Conservation (phyloP, 2,329 filamentous ascomycete genomes). For the Coccinonectria pachysandricola region DNA sequence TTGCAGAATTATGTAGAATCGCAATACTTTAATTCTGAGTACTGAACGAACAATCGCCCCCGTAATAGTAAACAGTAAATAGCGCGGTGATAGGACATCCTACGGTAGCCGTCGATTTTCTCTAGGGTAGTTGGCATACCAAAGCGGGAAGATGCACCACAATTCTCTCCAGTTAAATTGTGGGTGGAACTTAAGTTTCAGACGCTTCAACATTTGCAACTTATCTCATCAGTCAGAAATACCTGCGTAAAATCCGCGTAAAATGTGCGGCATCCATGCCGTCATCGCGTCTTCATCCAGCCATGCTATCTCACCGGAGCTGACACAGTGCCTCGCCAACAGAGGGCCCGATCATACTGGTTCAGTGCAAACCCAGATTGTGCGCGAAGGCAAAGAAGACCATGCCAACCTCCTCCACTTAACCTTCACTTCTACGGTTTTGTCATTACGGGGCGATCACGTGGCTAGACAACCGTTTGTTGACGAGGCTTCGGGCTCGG, state of each 20-base stretch:
- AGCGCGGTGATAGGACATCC: no score
- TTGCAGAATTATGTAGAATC: no score
- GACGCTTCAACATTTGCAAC: slow-evolving; percentile 5
- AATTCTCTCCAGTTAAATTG: no score
- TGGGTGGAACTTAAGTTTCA: no score
- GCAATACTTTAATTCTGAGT: no score
- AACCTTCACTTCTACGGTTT: slow-evolving; percentile 70
- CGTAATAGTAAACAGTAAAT: no score
- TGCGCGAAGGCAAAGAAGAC: slow-evolving; percentile 13
- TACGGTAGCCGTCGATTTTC: no score
- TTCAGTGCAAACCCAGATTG: slow-evolving; percentile 24
- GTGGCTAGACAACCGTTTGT: slow-evolving; percentile 65
- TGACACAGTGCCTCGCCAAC: slow-evolving; percentile 39
- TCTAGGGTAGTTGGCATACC: no score
- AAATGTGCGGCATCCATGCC: slow-evolving; percentile 54
- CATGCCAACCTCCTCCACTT: slow-evolving; percentile 35
- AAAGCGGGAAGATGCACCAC: no score
- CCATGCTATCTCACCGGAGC: slow-evolving; percentile 20
- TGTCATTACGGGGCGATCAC: slow-evolving; percentile 73
- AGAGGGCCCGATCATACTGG: slow-evolving; percentile 52
- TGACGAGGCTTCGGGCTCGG: slow-evolving; percentile 44
- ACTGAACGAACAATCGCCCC: no score
- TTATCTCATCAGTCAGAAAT: slow-evolving; percentile 5
- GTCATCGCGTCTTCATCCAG: slow-evolving; percentile 29
- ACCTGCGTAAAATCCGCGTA: no score